Conservation (phyloP, 2,329 filamentous ascomycete species). For the Botrytis elliptica region DNA sequence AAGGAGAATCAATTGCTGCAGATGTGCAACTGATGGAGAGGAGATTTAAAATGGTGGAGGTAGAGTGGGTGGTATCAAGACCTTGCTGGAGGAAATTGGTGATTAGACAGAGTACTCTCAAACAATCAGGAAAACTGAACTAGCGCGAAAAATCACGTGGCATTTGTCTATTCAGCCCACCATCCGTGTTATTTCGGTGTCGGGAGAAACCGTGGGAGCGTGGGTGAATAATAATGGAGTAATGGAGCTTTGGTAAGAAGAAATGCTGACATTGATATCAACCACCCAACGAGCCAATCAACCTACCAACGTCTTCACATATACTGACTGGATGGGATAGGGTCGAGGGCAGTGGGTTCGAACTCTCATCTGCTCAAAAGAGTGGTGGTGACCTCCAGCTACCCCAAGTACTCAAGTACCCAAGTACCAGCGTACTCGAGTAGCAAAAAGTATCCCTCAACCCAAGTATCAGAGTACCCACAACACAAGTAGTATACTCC, state of each 20-base stretch:
- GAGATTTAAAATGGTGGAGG: slow-evolving; percentile 49
- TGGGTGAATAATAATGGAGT: background rate
- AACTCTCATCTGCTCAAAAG: background rate
- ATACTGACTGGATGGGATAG: background rate
- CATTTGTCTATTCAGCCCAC: background rate
- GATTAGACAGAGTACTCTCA: slow-evolving; percentile 13
- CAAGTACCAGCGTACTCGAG: background rate
- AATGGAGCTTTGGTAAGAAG: background rate
- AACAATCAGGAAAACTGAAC: slow-evolving; percentile 20
- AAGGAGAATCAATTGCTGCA: slow-evolving; percentile 62
- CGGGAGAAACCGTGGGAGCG: slow-evolving; percentile 16
- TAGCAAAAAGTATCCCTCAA: background rate
- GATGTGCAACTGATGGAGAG: slow-evolving; percentile 65
- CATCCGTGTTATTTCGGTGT: slow-evolving; percentile 14
- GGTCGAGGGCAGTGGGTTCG: background rate
- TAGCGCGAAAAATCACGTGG: slow-evolving; percentile 19
- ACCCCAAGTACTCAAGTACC: background rate
- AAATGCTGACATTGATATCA: background rate
- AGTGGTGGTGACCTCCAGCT: background rate
- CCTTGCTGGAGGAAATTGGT: slow-evolving; percentile 29
- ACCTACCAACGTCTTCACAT: background rate
- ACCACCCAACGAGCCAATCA: background rate
- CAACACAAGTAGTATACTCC: background rate
- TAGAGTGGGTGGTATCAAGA: slow-evolving; percentile 36
- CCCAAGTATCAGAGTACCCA: background rate